These are phyloP conservation scores for Euphorbia corollata DNA, from an alignment of 441 rosid genomes.

Conservation along the genomic window DNA sequence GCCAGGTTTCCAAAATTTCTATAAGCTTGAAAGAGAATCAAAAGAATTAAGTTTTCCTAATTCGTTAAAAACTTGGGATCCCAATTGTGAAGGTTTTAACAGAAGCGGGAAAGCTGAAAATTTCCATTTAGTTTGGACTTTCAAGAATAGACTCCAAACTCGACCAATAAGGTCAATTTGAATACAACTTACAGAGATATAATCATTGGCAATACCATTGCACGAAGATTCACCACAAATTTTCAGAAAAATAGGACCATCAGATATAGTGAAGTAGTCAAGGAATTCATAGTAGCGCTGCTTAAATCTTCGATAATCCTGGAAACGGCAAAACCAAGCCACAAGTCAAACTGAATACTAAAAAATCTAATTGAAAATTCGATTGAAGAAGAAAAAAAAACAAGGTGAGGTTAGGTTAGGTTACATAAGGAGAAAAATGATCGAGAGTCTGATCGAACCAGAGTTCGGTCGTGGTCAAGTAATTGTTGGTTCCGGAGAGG, in stretches of 20 bases:
- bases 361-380: too few relatives aligned
- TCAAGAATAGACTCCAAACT: slow-evolving; percentile 1
- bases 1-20: neutral
- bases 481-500: slow-evolving; percentile 30
- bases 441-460: slow-evolving; percentile 87
- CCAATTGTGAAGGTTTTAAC: too few relatives aligned
- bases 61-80: too few relatives aligned
- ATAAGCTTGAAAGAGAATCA: neutral
- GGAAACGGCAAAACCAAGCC: too few relatives aligned
- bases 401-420: neutral
- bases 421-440: slow-evolving; percentile 66
- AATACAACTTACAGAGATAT: slow-evolving; percentile 41
- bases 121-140: neutral
- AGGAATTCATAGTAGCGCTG: slow-evolving; percentile 82
- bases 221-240: slow-evolving; percentile 83
- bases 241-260: slow-evolving; percentile 72
- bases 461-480: slow-evolving; percentile 59
- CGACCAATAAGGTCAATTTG: neutral
- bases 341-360: too few relatives aligned
- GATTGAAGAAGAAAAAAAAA: too few relatives aligned
- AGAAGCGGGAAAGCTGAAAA: neutral
- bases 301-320: slow-evolving; percentile 63
- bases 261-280: slow-evolving; percentile 51
- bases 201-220: slow-evolving; percentile 69
- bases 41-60: neutral